These are phyloP conservation scores for Ilex asprella DNA, from an alignment of 257 asterid species.

Conservation along the genomic window DNA sequence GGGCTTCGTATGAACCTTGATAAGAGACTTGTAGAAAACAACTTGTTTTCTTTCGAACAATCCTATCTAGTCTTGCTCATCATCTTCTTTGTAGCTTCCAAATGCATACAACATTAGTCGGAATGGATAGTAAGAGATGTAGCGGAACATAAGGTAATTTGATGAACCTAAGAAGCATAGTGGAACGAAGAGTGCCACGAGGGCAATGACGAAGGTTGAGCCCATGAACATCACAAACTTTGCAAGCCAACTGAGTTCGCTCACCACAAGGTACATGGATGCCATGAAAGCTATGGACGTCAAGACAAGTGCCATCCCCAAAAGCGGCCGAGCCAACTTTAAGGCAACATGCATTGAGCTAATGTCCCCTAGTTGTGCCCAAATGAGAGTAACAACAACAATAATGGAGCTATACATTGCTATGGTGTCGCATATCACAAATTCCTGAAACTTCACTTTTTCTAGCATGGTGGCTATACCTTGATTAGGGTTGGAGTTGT, in stretches of 20 bases:
- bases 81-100: slow-evolving; percentile 18
- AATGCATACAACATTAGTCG: slow-evolving; percentile 30
- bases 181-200: slow-evolving; percentile 25
- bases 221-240: slow-evolving; percentile 29
- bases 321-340: slow-evolving; percentile 29
- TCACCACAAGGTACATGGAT: slow-evolving; percentile 32
- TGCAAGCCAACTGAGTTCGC: slow-evolving; percentile 50
- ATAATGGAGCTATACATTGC: slow-evolving; percentile 42
- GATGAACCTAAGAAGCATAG: slow-evolving; percentile 27
- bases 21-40: too few species aligned
- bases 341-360: slow-evolving; percentile 27
- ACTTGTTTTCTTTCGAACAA: too few species aligned
- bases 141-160: slow-evolving; percentile 17
- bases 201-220: slow-evolving; percentile 15
- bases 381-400: slow-evolving; percentile 36
- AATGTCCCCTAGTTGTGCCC: slow-evolving; percentile 52
- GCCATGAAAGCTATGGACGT: slow-evolving; percentile 45
- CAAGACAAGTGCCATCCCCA: slow-evolving; percentile 40
- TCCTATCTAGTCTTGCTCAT: background rate
- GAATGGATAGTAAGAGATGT: slow-evolving; percentile 37
- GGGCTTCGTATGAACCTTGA: too few species aligned
- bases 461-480: slow-evolving; percentile 43
- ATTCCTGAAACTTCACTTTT: slow-evolving; percentile 33
- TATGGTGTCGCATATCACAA: slow-evolving; percentile 37
- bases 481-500: slow-evolving; percentile 22